phyloP scores from a whole-genome alignment of 2,329 filamentous ascomycete species.

The Cladosporium sp. region DNA sequence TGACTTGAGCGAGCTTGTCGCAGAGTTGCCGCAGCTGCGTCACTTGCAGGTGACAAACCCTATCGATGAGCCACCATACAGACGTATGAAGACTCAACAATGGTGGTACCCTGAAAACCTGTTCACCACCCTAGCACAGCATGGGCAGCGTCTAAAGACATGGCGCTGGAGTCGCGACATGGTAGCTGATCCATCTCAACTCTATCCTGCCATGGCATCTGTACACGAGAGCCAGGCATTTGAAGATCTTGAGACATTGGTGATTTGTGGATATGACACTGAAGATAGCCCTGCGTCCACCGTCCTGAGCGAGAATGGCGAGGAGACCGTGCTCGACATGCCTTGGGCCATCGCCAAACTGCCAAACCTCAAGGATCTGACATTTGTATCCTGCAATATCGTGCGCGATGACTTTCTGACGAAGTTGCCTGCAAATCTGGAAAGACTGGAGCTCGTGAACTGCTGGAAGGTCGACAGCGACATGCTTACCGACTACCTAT shows the following conservation, averaged over 20 bases:
- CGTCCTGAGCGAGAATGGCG: constrained; percentile 23
- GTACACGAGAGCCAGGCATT: constrained; percentile 43
- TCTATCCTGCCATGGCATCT: constrained; percentile 28
- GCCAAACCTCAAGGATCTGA: constrained; percentile 58
- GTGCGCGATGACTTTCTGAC: constrained; percentile 64
- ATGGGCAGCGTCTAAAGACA: constrained; percentile 39
- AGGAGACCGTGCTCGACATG: constrained; percentile 40
- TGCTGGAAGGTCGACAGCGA: constrained; percentile 69
- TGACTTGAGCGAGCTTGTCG: constrained; percentile 54
- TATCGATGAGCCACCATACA: constrained; percentile 61
- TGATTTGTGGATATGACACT: constrained; percentile 43
- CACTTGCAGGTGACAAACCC: constrained; percentile 67
- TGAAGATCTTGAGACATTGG: constrained; percentile 48
- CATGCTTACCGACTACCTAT: constrained; percentile 59
- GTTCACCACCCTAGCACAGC: constrained; percentile 55
- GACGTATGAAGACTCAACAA: constrained; percentile 46
- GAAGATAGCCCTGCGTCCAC: constrained; percentile 21
- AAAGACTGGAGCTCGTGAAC: constrained; percentile 67
- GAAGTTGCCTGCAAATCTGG: constrained; percentile 59
- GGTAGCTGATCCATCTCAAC: constrained; percentile 24
- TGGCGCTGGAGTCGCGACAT: constrained; percentile 49
- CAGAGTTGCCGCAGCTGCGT: constrained; percentile 58
- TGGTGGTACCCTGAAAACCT: constrained; percentile 66
- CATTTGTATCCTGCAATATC: constrained; percentile 68
- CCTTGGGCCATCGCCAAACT: constrained; percentile 52